Conservation (phyloP, 2,329 filamentous ascomycete species). For the Colletotrichum gigasporum region DNA sequence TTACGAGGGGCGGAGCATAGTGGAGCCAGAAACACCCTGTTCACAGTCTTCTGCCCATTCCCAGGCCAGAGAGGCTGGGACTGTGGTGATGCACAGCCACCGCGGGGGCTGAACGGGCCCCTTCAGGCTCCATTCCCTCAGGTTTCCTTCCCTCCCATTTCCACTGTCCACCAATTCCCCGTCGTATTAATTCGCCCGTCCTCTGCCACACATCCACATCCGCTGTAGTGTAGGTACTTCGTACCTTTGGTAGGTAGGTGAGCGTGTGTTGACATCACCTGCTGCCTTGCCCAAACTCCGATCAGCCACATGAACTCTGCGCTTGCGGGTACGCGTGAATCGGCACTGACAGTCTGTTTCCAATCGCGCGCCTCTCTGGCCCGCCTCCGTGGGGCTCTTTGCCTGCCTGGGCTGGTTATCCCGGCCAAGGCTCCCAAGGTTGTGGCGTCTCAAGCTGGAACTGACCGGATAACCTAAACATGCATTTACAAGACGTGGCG, state of each 20-base stretch:
- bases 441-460: conserved; percentile 13
- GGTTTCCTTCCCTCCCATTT: conserved; percentile 28
- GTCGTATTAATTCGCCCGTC: neutral
- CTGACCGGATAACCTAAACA: conserved; percentile 3
- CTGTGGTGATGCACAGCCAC: conserved; percentile 27
- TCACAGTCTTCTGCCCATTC: neutral
- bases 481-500: conserved; percentile 13
- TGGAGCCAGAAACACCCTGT: neutral
- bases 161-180: neutral
- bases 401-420: neutral
- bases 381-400: neutral
- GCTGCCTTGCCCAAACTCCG: neutral
- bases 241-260: too few relatives aligned
- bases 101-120: conserved; percentile 22
- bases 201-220: neutral
- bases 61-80: conserved; percentile 7
- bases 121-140: conserved; percentile 22
- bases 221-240: too few relatives aligned
- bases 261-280: neutral
- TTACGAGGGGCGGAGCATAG: too few relatives aligned
- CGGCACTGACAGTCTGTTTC: neutral
- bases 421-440: too few relatives aligned
- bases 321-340: neutral
- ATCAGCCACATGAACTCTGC: neutral
- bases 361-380: too few relatives aligned